Percentiles rank a stretch among this genome's conserved stretches.
Evolutionary conservation across 306 rosid genomes (phyloP).

Genomic region (Malus orientalis): DNA sequence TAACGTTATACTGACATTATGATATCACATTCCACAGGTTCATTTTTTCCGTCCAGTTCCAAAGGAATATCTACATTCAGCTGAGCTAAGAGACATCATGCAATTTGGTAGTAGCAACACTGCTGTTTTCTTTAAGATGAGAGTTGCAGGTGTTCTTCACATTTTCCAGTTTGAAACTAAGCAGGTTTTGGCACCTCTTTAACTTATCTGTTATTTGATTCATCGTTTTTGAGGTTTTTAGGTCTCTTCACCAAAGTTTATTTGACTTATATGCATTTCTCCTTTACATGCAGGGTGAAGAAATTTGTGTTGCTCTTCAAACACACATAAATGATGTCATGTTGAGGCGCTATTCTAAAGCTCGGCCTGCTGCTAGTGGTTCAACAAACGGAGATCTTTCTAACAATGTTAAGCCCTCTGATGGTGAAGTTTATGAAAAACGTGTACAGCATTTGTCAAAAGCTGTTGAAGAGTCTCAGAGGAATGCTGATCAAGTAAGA

Average conservation of each 20-base stretch:
- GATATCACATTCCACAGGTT: slow-evolving; percentile 34
- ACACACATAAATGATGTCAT: slow-evolving; percentile 93
- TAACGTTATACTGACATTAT: not conserved
- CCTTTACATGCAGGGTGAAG: slow-evolving; percentile 70
- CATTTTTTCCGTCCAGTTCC: slow-evolving; percentile 97
- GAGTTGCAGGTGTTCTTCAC: slow-evolving; percentile 97
- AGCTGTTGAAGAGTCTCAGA: slow-evolving; percentile 74
- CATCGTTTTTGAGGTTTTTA: not conserved
- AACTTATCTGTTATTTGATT: not conserved
- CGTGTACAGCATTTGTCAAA: slow-evolving; percentile 68
- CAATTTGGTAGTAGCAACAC: slow-evolving; percentile 96
- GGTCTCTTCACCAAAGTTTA: not conserved
- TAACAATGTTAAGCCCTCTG: slow-evolving; percentile 43
- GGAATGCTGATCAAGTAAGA: slow-evolving; percentile 65
- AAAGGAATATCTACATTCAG: slow-evolving; percentile 89
- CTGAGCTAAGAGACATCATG: slow-evolving; percentile 94
- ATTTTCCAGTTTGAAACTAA: slow-evolving; percentile 93
- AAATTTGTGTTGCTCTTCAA: slow-evolving; percentile 93
- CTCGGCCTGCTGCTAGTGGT: slow-evolving; percentile 43
- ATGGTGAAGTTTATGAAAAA: slow-evolving; percentile 50
- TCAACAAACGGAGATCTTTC: slow-evolving; percentile 54
- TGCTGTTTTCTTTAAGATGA: slow-evolving; percentile 95
- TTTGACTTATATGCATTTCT: slow-evolving; percentile 9
- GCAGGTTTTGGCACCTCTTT: slow-evolving; percentile 46
- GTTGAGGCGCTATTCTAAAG: slow-evolving; percentile 84